Evolutionary conservation across 2,329 filamentous ascomycete genomes (phyloP).

Genomic region (Colletotrichum liaoningense): DNA sequence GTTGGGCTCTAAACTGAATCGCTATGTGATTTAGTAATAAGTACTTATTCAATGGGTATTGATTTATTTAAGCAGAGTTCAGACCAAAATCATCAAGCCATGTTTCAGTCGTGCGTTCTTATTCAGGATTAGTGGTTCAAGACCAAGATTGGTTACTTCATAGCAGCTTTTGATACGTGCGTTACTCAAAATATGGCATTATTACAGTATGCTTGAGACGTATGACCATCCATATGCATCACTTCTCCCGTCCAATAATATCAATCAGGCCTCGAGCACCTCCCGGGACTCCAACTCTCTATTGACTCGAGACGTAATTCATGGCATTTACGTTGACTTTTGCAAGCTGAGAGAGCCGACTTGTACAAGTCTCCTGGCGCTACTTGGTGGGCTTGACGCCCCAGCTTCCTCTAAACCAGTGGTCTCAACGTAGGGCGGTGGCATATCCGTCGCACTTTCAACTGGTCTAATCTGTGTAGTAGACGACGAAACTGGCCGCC

Average conservation of each 20-base stretch:
- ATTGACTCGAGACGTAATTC: neutral
- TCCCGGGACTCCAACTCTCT: neutral
- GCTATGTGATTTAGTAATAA: no score
- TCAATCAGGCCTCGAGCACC: neutral
- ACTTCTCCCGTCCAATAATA: no score
- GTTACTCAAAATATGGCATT: neutral
- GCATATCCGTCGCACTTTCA: neutral
- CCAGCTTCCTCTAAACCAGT: neutral
- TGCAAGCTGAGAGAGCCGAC: neutral
- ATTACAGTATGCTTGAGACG: neutral
- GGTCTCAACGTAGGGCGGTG: constrained; percentile 1
- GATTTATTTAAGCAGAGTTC: no score
- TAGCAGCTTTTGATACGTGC: neutral
- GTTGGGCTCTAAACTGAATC: no score
- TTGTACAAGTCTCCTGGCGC: neutral
- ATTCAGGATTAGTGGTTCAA: no score
- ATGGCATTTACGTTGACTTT: neutral
- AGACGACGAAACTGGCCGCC: neutral
- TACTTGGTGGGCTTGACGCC: neutral
- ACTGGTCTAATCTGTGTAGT: neutral
- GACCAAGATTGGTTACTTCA: no score
- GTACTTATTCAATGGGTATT: no score
- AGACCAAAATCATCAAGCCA: no score
- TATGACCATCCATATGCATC: neutral
- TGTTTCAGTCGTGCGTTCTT: no score